Percentiles rank a stretch among this genome's conserved stretches.
phyloP scores from a whole-genome alignment of 306 rosid genomes.

The Chamaecrista fasciculata region DNA sequence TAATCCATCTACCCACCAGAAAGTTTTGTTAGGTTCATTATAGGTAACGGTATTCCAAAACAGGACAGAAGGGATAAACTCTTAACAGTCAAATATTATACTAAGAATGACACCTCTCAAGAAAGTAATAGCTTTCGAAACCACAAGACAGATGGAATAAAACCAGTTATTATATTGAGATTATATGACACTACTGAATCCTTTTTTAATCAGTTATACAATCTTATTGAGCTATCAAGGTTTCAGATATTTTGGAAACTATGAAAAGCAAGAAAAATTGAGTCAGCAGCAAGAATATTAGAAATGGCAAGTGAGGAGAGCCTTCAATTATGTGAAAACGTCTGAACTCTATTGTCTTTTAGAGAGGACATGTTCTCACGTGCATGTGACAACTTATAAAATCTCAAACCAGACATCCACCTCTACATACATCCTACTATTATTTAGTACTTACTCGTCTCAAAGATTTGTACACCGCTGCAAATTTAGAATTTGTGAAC shows the following conservation, averaged over 20 bases:
- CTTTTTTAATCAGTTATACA: background rate
- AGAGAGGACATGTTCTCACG: background rate
- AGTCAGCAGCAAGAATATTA: too few species aligned
- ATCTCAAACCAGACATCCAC: background rate
- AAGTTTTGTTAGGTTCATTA: background rate
- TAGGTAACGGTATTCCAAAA: too few species aligned
- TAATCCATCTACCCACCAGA: background rate
- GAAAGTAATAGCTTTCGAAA: background rate
- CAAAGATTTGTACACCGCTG: background rate
- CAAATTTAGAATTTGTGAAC: conserved; percentile 8
- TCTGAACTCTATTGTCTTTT: background rate
- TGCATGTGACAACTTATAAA: background rate
- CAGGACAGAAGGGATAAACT: too few species aligned
- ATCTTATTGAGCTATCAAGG: background rate
- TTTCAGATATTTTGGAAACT: background rate
- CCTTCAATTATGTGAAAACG: background rate
- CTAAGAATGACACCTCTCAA: background rate
- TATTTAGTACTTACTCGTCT: background rate
- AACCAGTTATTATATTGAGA: background rate
- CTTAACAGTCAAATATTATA: too few species aligned
- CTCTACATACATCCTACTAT: background rate
- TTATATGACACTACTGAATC: background rate
- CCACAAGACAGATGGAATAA: background rate
- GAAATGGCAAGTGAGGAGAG: background rate
- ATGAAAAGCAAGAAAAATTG: background rate